Percentiles rank a stretch among this genome's conserved stretches.
Evolutionary conservation across 805 yeast genomes (phyloP).

Genomic region (Hanseniaspora hatyaiensis): DNA sequence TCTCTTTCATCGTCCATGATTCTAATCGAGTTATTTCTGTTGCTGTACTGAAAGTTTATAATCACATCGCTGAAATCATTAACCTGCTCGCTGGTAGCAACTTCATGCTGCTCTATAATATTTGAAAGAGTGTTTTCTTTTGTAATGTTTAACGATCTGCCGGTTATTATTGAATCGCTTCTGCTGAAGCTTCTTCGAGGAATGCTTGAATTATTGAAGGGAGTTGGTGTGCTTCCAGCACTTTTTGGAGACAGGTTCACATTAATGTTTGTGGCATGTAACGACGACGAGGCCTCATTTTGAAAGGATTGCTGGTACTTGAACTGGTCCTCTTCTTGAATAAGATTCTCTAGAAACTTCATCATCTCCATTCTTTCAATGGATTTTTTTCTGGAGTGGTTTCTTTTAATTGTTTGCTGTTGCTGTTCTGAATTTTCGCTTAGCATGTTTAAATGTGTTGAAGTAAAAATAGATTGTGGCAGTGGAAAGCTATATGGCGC

Average conservation of each 20-base stretch:
- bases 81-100: too few relatives aligned
- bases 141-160: not conserved
- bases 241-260: constrained; percentile 4
- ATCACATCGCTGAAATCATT: constrained; percentile 1
- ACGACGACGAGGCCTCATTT: not conserved
- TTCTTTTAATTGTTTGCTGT: not conserved
- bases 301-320: constrained; percentile 9
- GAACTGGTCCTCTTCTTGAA: constrained; percentile 13
- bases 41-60: constrained; percentile 14
- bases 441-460: too few relatives aligned
- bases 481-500: too few relatives aligned
- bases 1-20: constrained; percentile 15
- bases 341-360: constrained; percentile 9
- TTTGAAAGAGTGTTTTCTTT: constrained; percentile 5
- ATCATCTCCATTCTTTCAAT: constrained; percentile 12
- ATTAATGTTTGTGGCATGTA: too few relatives aligned
- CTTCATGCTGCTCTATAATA: not conserved
- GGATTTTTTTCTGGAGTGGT: constrained; percentile 4
- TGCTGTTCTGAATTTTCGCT: constrained; percentile 10
- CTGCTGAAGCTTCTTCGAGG: constrained; percentile 14
- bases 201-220: not conserved
- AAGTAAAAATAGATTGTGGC: too few relatives aligned
- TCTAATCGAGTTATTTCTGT: constrained; percentile 7
- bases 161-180: constrained; percentile 1
- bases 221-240: constrained; percentile 7